phyloP scores from a whole-genome alignment of 208 protist genomes.

The Herpetomonas tarakana region DNA sequence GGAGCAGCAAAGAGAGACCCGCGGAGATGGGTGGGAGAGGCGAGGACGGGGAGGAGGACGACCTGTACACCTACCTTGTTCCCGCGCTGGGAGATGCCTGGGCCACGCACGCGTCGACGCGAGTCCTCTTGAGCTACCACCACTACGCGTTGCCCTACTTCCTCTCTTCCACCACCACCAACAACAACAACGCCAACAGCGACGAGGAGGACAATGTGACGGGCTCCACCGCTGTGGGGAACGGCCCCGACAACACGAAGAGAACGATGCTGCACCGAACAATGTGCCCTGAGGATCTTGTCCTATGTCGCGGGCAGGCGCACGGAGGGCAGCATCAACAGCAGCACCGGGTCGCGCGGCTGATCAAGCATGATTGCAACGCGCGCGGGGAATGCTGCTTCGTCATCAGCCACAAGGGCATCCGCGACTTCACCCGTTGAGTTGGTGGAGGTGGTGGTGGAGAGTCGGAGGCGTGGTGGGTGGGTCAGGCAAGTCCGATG shows the following conservation, averaged over 20 bases:
- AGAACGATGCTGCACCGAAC: not conserved
- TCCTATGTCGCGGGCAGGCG: slow-evolving; percentile 19
- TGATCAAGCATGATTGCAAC: slow-evolving; percentile 44
- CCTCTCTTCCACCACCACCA: too few species aligned
- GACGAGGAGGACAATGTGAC: too few species aligned
- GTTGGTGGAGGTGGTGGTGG: slow-evolving; percentile 5
- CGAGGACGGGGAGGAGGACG: not conserved
- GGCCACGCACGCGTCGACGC: slow-evolving; percentile 41
- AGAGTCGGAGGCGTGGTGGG: slow-evolving; percentile 5
- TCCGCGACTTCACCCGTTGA: slow-evolving; percentile 44
- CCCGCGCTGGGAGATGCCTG: slow-evolving; percentile 79
- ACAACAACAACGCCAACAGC: not conserved
- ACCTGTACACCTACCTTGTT: slow-evolving; percentile 19
- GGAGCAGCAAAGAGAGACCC: too few species aligned
- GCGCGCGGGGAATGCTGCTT: slow-evolving; percentile 61
- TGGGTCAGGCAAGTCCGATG: not conserved
- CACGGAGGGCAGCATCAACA: slow-evolving; percentile 5
- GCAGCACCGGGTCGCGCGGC: slow-evolving; percentile 72
- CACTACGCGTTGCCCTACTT: slow-evolving; percentile 34
- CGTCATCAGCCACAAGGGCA: slow-evolving; percentile 52
- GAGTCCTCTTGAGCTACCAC: slow-evolving; percentile 65
- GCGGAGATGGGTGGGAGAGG: too few species aligned
- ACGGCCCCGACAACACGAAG: too few species aligned
- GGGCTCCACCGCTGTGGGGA: too few species aligned
- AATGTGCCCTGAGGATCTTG: slow-evolving; percentile 25